Conservation (phyloP, 1,284 basidiomycete species). For the Phlebopus sp. region DNA sequence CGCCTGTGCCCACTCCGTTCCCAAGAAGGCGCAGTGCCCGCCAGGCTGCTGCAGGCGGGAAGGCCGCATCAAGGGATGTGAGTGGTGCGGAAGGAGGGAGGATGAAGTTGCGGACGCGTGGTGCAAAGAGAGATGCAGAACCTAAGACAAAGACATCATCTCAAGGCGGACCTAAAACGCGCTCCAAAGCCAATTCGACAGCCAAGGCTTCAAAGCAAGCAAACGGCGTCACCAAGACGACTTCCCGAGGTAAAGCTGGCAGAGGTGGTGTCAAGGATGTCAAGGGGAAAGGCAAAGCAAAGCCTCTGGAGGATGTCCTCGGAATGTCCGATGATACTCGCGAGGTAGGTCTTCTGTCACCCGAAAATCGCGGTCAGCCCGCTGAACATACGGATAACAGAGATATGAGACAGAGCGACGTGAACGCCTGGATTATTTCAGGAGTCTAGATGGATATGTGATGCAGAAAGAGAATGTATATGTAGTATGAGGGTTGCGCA, state of each 20-base stretch:
- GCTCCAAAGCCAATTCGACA: slow-evolving; percentile 9
- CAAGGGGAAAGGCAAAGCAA: slow-evolving; percentile 30
- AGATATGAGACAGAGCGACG: slow-evolving; percentile 44
- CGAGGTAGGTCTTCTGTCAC: slow-evolving; percentile 20
- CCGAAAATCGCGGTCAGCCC: background rate
- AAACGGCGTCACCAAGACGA: background rate
- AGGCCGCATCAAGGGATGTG: slow-evolving; percentile 2
- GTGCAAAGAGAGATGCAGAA: slow-evolving; percentile 8
- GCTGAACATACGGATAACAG: slow-evolving; percentile 31
- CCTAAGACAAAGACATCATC: slow-evolving; percentile 7
- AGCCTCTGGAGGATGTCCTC: slow-evolving; percentile 22
- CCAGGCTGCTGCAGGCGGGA: slow-evolving; percentile 21
- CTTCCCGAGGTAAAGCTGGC: slow-evolving; percentile 20
- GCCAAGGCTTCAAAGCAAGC: slow-evolving; percentile 10
- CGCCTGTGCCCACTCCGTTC: slow-evolving; percentile 19
- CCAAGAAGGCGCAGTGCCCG: slow-evolving; percentile 28
- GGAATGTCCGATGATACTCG: slow-evolving; percentile 31
- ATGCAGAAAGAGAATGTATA: slow-evolving; percentile 60
- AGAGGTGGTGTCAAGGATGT: slow-evolving; percentile 10
- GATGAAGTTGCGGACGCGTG: slow-evolving; percentile 22
- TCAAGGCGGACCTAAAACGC: slow-evolving; percentile 5
- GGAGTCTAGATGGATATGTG: slow-evolving; percentile 49
- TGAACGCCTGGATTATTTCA: slow-evolving; percentile 56
- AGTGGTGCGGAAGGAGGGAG: slow-evolving; percentile 8
- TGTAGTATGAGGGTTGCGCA: slow-evolving; percentile 41